Evolutionary conservation across 2,329 filamentous ascomycete species (phyloP).

Genomic region (Fusarium piperis): DNA sequence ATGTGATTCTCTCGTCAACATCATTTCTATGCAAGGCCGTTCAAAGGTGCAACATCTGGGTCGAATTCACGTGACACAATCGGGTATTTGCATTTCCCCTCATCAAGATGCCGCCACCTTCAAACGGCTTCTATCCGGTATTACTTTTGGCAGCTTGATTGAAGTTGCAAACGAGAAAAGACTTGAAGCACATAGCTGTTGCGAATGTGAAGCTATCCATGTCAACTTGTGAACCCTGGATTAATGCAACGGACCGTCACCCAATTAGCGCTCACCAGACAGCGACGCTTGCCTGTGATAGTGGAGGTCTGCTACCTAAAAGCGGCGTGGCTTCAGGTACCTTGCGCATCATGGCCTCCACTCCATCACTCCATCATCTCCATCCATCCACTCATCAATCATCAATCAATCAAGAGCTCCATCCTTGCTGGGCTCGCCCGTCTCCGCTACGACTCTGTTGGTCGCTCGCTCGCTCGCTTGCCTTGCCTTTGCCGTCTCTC

Average conservation of each 20-base stretch:
- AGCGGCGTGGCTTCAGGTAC: constrained; percentile 12
- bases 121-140: not conserved
- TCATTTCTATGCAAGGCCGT: not conserved
- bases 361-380: constrained; percentile 9
- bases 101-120: not conserved
- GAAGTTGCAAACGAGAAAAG: not conserved
- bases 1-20: no score
- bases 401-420: constrained; percentile 5
- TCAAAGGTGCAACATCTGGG: not conserved
- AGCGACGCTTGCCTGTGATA: not conserved
- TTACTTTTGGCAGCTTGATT: not conserved
- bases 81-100: not conserved
- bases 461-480: not conserved
- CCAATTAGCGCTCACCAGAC: not conserved
- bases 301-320: constrained; percentile 4
- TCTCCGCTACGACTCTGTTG: not conserved
- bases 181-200: not conserved
- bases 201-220: not conserved
- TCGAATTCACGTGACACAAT: not conserved
- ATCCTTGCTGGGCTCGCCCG: not conserved
- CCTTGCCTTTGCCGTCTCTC: not conserved
- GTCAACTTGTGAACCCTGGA: not conserved
- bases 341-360: not conserved
- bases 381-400: constrained; percentile 2
- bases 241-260: not conserved